Evolutionary conservation across 441 rosid genomes (phyloP).

Genomic region (Adansonia grandidieri): DNA sequence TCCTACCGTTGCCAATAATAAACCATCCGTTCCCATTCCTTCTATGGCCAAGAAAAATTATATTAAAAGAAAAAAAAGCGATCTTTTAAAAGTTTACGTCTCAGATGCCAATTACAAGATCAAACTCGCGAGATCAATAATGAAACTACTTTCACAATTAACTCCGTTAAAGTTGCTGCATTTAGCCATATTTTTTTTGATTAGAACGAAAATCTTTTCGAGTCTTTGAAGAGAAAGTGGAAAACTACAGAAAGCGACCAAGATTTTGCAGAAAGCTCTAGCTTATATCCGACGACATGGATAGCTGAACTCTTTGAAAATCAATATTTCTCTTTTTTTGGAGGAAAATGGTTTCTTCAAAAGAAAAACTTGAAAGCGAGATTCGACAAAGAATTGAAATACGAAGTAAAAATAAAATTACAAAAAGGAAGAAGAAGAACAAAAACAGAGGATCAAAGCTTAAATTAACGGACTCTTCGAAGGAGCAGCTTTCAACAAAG

Average conservation of each 20-base stretch:
- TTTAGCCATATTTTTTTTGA: constrained; percentile 38
- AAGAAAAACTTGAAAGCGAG: not conserved
- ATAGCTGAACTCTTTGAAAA: constrained; percentile 34
- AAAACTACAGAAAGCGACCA: constrained; percentile 11
- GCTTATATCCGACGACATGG: constrained; percentile 96
- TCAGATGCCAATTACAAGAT: constrained; percentile 30
- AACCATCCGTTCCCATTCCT: constrained; percentile 80
- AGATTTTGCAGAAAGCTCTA: constrained; percentile 35
- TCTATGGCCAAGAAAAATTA: constrained; percentile 33
- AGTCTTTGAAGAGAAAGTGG: not conserved
- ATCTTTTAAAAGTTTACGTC: constrained; percentile 26
- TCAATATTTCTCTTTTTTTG: constrained; percentile 24
- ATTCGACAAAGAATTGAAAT: not conserved
- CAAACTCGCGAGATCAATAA: constrained; percentile 34
- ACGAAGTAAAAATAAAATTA: not conserved
- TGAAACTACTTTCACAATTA: constrained; percentile 5
- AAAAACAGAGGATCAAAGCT: not conserved
- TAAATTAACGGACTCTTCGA: not conserved
- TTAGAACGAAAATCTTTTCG: not conserved
- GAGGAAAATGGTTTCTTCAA: not conserved
- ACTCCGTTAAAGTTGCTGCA: constrained; percentile 27
- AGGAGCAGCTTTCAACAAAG: not conserved
- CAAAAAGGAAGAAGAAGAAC: too few species aligned
- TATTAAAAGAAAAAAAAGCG: not conserved
- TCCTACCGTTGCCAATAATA: constrained; percentile 77